These are phyloP conservation scores for Aureobasidium sp. DNA, from an alignment of 2,329 filamentous ascomycete genomes.

Conservation along the genomic window DNA sequence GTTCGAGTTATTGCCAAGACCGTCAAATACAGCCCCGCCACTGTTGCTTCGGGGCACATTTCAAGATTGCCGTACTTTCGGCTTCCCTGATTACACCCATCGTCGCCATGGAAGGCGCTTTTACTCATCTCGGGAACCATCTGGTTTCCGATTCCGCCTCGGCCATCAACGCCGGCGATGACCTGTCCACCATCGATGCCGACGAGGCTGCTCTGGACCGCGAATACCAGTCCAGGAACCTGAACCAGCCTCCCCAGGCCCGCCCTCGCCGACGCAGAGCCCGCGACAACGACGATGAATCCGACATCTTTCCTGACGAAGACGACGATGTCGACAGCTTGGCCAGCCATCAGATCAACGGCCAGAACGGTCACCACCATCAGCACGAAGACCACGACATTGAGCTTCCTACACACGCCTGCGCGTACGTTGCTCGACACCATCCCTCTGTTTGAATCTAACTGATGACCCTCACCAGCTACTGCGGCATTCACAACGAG, in stretches of 20 bases:
- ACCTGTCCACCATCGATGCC: slow-evolving; percentile 40
- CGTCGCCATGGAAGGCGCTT: slow-evolving; percentile 69
- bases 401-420: slow-evolving; percentile 87
- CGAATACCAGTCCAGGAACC: slow-evolving; percentile 49
- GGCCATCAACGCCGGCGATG: slow-evolving; percentile 80
- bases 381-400: slow-evolving; percentile 69
- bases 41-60: slow-evolving; percentile 12
- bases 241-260: slow-evolving; percentile 38
- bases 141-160: slow-evolving; percentile 75
- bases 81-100: slow-evolving; percentile 2
- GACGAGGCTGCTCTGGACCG: slow-evolving; percentile 78
- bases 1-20: not conserved
- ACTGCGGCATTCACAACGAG: slow-evolving; percentile 95
- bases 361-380: slow-evolving; percentile 53
- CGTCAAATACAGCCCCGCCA: slow-evolving; percentile 10
- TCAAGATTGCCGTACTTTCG: not conserved
- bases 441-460: not conserved
- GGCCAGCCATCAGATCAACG: slow-evolving; percentile 74
- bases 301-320: slow-evolving; percentile 60
- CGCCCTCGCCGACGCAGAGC: slow-evolving; percentile 59
- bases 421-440: slow-evolving; percentile 63
- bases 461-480: slow-evolving; percentile 45
- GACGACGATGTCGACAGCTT: slow-evolving; percentile 63
- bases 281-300: slow-evolving; percentile 77
- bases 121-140: slow-evolving; percentile 82